Percentiles rank a stretch among this genome's conserved stretches.
Conservation (phyloP, 208 protist genomes). For the Leishmania tropica region DNA sequence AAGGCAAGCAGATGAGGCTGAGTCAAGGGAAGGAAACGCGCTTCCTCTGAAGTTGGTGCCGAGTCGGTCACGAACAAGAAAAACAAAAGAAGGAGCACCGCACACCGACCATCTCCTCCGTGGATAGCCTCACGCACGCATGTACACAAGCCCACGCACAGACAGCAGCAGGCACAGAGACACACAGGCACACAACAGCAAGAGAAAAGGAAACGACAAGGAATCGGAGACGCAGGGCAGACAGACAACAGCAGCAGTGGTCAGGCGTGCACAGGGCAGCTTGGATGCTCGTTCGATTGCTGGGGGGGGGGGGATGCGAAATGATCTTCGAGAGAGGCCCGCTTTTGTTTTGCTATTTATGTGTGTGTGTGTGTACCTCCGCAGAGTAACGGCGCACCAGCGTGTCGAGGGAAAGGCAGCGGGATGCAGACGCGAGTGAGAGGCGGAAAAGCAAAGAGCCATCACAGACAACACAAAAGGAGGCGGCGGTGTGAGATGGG, state of each 20-base stretch:
- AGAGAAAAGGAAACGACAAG: conserved; percentile 16
- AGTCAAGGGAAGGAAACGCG: neutral
- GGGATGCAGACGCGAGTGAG: neutral
- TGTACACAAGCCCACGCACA: neutral
- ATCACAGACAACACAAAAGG: neutral
- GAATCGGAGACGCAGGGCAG: neutral
- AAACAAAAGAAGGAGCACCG: neutral
- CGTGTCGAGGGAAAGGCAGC: neutral
- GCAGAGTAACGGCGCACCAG: neutral
- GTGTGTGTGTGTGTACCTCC: too few relatives aligned
- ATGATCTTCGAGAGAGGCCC: neutral
- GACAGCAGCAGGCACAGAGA: neutral
- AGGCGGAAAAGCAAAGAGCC: neutral
- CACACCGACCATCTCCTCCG: neutral
- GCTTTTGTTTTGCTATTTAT: neutral
- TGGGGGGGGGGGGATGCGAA: neutral
- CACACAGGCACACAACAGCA: neutral
- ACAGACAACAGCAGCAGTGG: neutral
- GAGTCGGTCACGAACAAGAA: neutral
- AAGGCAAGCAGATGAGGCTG: neutral
- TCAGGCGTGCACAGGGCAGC: neutral
- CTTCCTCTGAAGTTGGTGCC: neutral
- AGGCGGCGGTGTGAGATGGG: neutral
- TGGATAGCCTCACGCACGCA: neutral
- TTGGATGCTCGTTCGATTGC: neutral